Percentiles rank a stretch among this genome's conserved stretches.
Conservation (phyloP, 2,329 filamentous ascomycete species). For the Cytospora piceicola region DNA sequence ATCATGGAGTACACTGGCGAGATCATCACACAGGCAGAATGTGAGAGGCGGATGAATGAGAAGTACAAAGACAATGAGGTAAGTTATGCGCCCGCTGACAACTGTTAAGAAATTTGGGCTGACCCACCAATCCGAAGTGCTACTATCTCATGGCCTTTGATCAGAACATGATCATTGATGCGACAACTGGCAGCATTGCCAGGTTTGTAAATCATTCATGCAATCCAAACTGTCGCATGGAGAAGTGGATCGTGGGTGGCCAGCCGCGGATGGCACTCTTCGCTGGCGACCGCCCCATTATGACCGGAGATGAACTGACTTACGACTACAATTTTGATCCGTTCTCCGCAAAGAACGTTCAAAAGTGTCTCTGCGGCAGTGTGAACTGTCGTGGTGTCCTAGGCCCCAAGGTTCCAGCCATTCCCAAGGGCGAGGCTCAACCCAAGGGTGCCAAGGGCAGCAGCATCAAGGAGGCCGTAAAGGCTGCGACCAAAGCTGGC, state of each 20-base stretch:
- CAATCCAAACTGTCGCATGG: constrained; percentile 95
- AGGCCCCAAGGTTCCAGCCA: constrained; percentile 63
- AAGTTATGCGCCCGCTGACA: constrained; percentile 38
- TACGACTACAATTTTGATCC: constrained; percentile 85
- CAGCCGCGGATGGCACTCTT: constrained; percentile 97
- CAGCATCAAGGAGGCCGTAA: constrained; percentile 35
- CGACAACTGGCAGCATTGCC: constrained; percentile 92
- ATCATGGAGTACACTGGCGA: constrained; percentile 99
- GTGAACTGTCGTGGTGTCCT: constrained; percentile 67
- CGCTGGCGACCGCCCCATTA: constrained; percentile 84
- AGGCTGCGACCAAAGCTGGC: constrained; percentile 43
- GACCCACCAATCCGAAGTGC: constrained; percentile 59
- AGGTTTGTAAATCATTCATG: constrained; percentile 99
- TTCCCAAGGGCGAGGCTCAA: constrained; percentile 49
- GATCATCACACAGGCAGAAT: constrained; percentile 94
- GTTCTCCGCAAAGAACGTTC: constrained; percentile 70
- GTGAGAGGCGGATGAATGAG: constrained; percentile 89
- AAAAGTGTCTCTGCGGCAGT: constrained; percentile 67
- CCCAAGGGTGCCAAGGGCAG: constrained; percentile 23
- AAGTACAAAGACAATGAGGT: constrained; percentile 94
- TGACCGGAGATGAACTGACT: constrained; percentile 93
- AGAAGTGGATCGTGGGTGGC: constrained; percentile 93
- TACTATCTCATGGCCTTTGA: constrained; percentile 99
- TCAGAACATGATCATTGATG: constrained; percentile 98
- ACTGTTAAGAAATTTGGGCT: not conserved